Percentiles rank a stretch among this genome's conserved stretches.
Conservation (phyloP, 257 asterid species). For the Asclepias syriaca region DNA sequence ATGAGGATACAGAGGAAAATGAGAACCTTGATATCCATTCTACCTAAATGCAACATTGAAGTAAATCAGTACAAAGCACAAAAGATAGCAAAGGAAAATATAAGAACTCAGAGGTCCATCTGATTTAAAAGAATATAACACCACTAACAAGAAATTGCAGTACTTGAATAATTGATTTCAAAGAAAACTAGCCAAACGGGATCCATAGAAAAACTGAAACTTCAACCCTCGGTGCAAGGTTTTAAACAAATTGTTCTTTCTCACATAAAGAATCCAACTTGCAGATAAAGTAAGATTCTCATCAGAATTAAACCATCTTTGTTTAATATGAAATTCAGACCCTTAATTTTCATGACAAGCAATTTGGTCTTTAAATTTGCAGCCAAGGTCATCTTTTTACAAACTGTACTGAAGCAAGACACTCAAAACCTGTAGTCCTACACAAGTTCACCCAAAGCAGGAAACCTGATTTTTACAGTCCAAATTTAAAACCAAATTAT, state of each 20-base stretch:
- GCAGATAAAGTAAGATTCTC: not conserved
- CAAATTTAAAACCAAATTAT: not conserved
- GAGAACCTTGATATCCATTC: constrained; percentile 67
- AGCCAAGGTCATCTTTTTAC: not conserved
- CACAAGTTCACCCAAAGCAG: not conserved
- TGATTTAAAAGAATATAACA: not conserved
- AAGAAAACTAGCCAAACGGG: not conserved
- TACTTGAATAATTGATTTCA: not conserved
- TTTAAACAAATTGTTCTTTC: not conserved
- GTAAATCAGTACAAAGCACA: constrained; percentile 1
- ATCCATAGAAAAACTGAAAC: not conserved
- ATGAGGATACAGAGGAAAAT: constrained; percentile 38
- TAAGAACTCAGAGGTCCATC: not conserved
- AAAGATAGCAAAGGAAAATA: constrained; percentile 1
- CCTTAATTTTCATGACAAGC: not conserved
- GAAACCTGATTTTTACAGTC: not conserved
- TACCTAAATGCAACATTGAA: constrained; percentile 26
- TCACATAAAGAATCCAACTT: not conserved
- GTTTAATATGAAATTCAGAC: not conserved
- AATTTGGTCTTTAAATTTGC: not conserved
- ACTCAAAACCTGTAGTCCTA: no score
- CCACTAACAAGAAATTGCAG: not conserved
- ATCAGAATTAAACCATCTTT: not conserved
- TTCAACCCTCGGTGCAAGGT: not conserved
- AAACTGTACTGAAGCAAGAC: not conserved